Evolutionary conservation across 108 stramenopile genomes (phyloP), one percentile per base, ranked within the genome.

Genomic region (Nitzschia putrida): DNA sequence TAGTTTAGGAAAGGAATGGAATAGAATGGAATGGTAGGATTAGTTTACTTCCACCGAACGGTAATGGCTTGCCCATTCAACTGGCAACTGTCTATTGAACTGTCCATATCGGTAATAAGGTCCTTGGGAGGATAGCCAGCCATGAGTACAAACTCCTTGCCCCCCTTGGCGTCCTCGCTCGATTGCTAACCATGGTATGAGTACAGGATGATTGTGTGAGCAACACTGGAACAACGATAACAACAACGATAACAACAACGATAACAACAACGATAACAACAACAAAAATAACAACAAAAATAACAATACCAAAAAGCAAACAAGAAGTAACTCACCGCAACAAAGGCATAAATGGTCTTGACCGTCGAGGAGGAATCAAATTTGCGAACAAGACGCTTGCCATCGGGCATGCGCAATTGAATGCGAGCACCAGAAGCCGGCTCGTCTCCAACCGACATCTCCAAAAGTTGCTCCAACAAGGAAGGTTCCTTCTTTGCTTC

Each of bases 91-190:
- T 82, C 80, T 72, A 94, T 90, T 13, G 85, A 82, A 44, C 61
- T 57, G 18, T 91, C 82, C 3, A 88, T 78, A 42, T 83, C 77
- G 3, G 61, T 21, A 11, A 85, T 66, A 34, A 94, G 74, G 75
- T 94, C 90, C 60, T 80, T 80, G 6, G 90, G 93, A 21, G 93
- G 93, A 64, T 88, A 94, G 52, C 90, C 90, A 14, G 87, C 88
- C 78, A 85, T 88, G 49, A 91, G 66, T 12, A 78, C 74, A 66
- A 94, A 90, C 56, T 78, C 75, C 53, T 78, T 87, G 8, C 89
- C 88, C 12, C 64, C 81, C 38, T 68, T 81, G 51, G 83, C 87
- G 12, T 88, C 88, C 9, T 86, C 82, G 66, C 73, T 87, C 7
- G 73, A 75, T 79, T 83, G 83, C 74, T 82, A 34, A 29, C 22